Percentiles rank a stretch among this genome's conserved stretches.
Conservation (phyloP, 208 protist species). For the Leishmania arabica region DNA sequence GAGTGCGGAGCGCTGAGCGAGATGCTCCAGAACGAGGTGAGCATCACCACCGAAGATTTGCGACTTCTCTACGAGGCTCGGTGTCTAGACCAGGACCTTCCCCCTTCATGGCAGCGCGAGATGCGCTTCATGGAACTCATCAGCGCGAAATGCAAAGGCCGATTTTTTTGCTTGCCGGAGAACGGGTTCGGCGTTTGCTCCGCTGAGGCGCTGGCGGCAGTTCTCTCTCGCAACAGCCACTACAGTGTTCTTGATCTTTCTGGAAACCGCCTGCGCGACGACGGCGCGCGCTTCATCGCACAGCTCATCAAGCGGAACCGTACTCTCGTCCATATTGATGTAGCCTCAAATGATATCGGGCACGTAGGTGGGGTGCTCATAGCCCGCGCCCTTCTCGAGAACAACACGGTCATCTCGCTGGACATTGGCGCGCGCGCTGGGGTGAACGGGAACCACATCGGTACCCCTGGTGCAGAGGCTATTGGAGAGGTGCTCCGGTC, state of each 20-base stretch:
- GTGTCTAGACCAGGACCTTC: conserved; percentile 86
- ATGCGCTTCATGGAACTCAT: conserved; percentile 93
- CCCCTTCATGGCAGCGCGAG: conserved; percentile 86
- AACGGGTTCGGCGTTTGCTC: conserved; percentile 79
- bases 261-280: conserved; percentile 90
- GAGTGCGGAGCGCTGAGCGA: conserved; percentile 53
- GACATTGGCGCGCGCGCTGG: conserved; percentile 88
- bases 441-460: conserved; percentile 93
- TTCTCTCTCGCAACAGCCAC: conserved; percentile 77
- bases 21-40: conserved; percentile 59
- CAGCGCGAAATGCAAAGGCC: conserved; percentile 85
- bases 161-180: conserved; percentile 88
- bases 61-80: conserved; percentile 84
- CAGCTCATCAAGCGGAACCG: conserved; percentile 76
- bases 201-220: conserved; percentile 77
- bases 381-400: conserved; percentile 78
- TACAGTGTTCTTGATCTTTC: conserved; percentile 92
- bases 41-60: conserved; percentile 78
- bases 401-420: conserved; percentile 91
- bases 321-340: conserved; percentile 81
- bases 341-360: conserved; percentile 93
- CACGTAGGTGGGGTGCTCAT: conserved; percentile 74
- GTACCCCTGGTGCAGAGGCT: conserved; percentile 74
- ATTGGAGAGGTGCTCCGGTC: conserved; percentile 70
- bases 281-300: conserved; percentile 79